Base-by-base conservation (phyloP, 2,329 filamentous ascomycete species). In the Fusarium sp. region DNA sequence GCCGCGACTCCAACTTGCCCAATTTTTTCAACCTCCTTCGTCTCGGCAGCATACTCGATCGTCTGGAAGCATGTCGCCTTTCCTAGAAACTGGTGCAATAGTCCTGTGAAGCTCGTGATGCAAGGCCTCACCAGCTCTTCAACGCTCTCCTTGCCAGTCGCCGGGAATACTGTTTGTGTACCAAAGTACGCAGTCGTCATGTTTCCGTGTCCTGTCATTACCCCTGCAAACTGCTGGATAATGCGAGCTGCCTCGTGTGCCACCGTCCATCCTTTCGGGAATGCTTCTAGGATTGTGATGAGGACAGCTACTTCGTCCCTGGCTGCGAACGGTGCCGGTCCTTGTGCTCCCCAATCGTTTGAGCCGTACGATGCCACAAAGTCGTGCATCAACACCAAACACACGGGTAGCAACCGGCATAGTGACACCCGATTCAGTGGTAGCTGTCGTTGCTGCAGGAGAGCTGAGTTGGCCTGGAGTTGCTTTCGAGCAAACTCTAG, bases 391-490 rank as follows among this genome's bases (percentile, higher is more conserved):
- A 85, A 67, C 7, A 85, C 71, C 10, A 84, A 62, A 2, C 79
- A 79, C 12, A 84, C 79, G 10, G 84, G 82, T 7, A 85, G 76
- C 4, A 84, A 67, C 2, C 84, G 81, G 62, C 80, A 84, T 2
- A 86, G 72, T 0, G 84, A 85, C 3, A 85, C 79, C 22, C 81
- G 81, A 66, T 86, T 86, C 6, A 86, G 75, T 0, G 84, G 84
- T 1, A 86, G 77, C 63, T 85, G 84, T 1, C 82, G 80, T 62
- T 86, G 84, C 62, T 85, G 81, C 33, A 84, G 80, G 1, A 85
- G 79, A 6, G 81, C 81, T 7, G 83, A 80, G 16, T 81, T 85
- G 6, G 82, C 81, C 64, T 86, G 83, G 2, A 86, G 76, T 58
- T 85, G 83, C 59, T 85, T 84, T 44, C 82, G 83, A 5, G 81